phyloP scores from a whole-genome alignment of 176 grass and related monocot genomes.

The Musa itinerans region DNA sequence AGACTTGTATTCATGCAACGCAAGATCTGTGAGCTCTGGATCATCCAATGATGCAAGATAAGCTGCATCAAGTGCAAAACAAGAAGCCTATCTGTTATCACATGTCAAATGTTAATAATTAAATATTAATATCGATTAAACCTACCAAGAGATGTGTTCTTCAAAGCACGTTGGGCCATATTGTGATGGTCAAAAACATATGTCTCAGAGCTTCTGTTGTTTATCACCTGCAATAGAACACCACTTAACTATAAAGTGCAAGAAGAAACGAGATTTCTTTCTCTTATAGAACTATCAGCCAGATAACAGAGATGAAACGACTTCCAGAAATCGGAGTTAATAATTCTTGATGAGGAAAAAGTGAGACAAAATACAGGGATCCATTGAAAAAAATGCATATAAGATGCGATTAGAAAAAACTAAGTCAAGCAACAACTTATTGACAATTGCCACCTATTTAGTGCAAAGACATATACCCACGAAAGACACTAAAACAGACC shows the following conservation, averaged over 20 bases:
- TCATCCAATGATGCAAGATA: slow-evolving; percentile 83
- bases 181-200: slow-evolving; percentile 79
- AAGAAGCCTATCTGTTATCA: slow-evolving; percentile 14
- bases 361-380: not conserved
- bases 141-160: slow-evolving; percentile 85
- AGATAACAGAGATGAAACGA: no score
- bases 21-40: slow-evolving; percentile 60
- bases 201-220: slow-evolving; percentile 58
- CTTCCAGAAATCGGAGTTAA: not conserved
- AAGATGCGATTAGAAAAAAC: no score
- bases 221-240: slow-evolving; percentile 37
- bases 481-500: not conserved
- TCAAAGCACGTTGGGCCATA: slow-evolving; percentile 70
- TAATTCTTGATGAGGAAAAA: not conserved
- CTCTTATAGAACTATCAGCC: not conserved
- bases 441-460: not conserved
- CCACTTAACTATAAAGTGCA: not conserved
- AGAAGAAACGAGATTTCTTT: not conserved
- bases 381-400: not conserved
- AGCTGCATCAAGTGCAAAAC: slow-evolving; percentile 36
- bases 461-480: not conserved
- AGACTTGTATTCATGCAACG: slow-evolving; percentile 71
- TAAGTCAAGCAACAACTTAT: no score
- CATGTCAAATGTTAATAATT: slow-evolving; percentile 8
- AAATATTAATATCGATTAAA: slow-evolving; percentile 4